A percentile compares a stretch with the other conserved stretches of the same genome.
Conservation (phyloP, 2,329 filamentous ascomycete genomes). For the Ophiocordyceps camponoti-rufipedis region DNA sequence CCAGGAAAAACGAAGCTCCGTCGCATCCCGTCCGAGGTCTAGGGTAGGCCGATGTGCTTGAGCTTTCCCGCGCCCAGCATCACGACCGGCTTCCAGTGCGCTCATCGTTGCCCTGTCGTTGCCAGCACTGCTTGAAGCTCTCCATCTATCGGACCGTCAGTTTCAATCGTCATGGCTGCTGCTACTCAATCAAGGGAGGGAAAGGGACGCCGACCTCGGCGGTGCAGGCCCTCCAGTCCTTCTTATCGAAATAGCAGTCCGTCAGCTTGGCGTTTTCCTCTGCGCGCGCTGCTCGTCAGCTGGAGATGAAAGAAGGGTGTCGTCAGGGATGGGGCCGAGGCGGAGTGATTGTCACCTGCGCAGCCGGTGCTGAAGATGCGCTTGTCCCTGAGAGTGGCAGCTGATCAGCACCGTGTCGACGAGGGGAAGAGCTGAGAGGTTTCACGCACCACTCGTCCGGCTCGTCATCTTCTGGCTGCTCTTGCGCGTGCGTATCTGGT, state of each 20-base stretch:
- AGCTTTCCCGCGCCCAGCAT: neutral
- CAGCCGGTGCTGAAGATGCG: conserved; percentile 94
- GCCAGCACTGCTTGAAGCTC: conserved; percentile 80
- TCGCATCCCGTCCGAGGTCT: neutral
- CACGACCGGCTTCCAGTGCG: conserved; percentile 50
- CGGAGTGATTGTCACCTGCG: conserved; percentile 40
- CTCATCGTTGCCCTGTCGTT: conserved; percentile 68
- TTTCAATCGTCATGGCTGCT: neutral
- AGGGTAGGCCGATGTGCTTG: neutral
- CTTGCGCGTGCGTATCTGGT: neutral
- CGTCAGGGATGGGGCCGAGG: neutral
- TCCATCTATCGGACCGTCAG: conserved; percentile 48
- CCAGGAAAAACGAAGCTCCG: no score
- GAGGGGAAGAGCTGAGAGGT: neutral
- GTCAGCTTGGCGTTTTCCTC: conserved; percentile 82
- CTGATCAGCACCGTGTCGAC: neutral
- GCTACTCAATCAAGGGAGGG: neutral
- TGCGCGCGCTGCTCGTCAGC: conserved; percentile 18
- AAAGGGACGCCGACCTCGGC: conserved; percentile 51
- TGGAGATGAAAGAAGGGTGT: neutral
- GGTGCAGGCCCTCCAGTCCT: conserved; percentile 83
- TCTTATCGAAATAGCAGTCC: conserved; percentile 90
- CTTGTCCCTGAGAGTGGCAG: conserved; percentile 55
- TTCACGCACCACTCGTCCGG: conserved; percentile 83
- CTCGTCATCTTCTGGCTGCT: conserved; percentile 40